phyloP scores from a whole-genome alignment of 129 eudicot species.

The Flaveria brownii region DNA sequence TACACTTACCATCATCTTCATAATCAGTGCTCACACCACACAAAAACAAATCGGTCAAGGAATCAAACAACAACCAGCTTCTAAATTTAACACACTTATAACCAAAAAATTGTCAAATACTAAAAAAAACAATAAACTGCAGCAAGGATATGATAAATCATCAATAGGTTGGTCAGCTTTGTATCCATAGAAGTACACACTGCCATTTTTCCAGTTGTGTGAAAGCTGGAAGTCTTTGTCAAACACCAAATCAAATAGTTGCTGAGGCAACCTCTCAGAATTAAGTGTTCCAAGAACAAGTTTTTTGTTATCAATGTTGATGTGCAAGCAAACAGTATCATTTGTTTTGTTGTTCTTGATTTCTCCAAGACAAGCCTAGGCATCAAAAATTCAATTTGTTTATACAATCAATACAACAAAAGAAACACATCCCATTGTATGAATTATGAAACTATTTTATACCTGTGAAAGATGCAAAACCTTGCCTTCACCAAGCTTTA shows the following conservation, averaged over 20 bases:
- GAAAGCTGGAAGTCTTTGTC: constrained; percentile 67
- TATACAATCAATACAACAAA: background rate
- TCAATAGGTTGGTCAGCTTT: constrained; percentile 55
- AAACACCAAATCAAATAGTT: constrained; percentile 75
- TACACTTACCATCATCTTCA: constrained; percentile 49
- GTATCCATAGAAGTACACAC: constrained; percentile 77
- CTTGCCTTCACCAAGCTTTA: constrained; percentile 50
- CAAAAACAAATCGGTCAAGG: constrained; percentile 48
- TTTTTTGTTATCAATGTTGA: constrained; percentile 55
- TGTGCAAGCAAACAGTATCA: constrained; percentile 57
- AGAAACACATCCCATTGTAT: background rate
- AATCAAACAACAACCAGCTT: constrained; percentile 7
- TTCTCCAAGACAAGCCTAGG: constrained; percentile 82
- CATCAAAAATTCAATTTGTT: background rate
- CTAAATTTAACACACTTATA: background rate
- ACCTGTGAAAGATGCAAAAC: constrained; percentile 95
- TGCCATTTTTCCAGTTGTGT: constrained; percentile 81
- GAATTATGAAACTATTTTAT: background rate
- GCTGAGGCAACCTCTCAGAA: constrained; percentile 70
- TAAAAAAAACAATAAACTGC: background rate
- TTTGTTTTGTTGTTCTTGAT: constrained; percentile 50
- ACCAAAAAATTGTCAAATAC: background rate
- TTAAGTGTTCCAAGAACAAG: constrained; percentile 78
- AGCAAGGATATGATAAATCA: constrained; percentile 69
- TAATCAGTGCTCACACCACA: constrained; percentile 35